phyloP scores from a whole-genome alignment of 139 green algal genomes.

The Volvox reticuliferus region DNA sequence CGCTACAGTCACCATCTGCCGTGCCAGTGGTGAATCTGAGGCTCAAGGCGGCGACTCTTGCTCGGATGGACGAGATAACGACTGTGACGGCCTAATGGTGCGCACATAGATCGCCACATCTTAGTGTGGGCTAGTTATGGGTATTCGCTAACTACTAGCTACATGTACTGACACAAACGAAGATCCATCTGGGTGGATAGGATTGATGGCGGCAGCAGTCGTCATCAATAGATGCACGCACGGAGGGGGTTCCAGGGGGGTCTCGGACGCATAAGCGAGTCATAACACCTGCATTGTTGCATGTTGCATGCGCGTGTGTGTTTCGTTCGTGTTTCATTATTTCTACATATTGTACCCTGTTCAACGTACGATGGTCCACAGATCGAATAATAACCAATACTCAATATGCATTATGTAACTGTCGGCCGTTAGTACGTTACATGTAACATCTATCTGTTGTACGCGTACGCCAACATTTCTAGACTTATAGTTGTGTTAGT shows the following conservation, averaged over 20 bases:
- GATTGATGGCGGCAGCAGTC: too few species aligned
- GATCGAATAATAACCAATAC: too few species aligned
- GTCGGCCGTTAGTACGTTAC: too few species aligned
- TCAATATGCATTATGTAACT: too few species aligned
- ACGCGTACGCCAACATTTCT: too few species aligned
- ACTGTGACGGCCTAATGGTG: constrained; percentile 15
- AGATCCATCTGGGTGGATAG: neutral
- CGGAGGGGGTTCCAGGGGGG: neutral
- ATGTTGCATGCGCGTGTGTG: too few species aligned
- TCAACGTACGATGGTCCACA: too few species aligned
- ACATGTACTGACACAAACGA: neutral
- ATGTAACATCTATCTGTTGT: too few species aligned
- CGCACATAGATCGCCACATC: neutral
- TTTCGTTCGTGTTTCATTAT: too few species aligned
- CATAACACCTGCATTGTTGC: too few species aligned
- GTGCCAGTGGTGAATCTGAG: neutral
- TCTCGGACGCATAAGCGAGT: neutral
- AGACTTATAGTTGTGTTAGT: too few species aligned
- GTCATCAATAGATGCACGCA: neutral
- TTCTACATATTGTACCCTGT: too few species aligned
- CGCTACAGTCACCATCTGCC: neutral
- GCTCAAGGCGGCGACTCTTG: neutral
- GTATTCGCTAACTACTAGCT: neutral
- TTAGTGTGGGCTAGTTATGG: neutral
- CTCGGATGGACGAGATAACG: neutral